Base-by-base conservation (phyloP, 768 basidiomycete genomes). In the Tricholoma terreum region DNA sequence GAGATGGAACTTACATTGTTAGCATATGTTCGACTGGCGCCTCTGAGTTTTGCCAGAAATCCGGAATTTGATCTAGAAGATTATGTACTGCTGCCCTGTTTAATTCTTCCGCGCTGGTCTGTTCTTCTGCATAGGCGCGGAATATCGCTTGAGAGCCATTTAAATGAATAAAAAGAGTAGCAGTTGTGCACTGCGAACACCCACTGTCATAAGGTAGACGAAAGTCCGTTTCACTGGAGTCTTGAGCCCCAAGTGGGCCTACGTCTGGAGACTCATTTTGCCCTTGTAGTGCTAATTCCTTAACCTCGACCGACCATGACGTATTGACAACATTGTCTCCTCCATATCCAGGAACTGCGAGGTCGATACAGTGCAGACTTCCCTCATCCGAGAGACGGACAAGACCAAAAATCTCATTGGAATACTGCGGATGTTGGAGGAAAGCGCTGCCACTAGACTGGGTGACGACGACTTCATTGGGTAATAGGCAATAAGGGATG, bases 191-290 rank as follows among this genome's bases (percentile, higher is more conserved):
- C 11, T 24, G 24, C 21, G 3, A 46, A 21, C 49, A 67, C 78
- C 63, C 66, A 90, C 90, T 69, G 59, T 84, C 71, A 58, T 90
- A 92, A 4, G 74, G 75, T 5, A 69, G 63, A 19, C 70, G 73
- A 33, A 91, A 62, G 67, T 90, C 77, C 15, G 80, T 71, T 60
- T 80, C 73, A 8, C 58, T 75, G 40, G 69, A 75, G 31, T 80
- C 76, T 59, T 77, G 79, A 42, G 63, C 71, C 43, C 77, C 80
- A 5, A 83, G 71, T 12, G 75, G 75, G 12, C 81, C 81, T 33
- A 73, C 58, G 38, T 80, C 77, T 31, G 73, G 57, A 1, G 56
- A 64, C 3, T 76, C 55, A 11, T 65, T 67, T 10, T 57, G 50
- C 30, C 61, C 62, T 15, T 67, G 64, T 12, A 57, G 64, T 21